These are phyloP conservation scores for Suillus lakei DNA, from an alignment of 768 basidiomycete species.

Conservation along the genomic window DNA sequence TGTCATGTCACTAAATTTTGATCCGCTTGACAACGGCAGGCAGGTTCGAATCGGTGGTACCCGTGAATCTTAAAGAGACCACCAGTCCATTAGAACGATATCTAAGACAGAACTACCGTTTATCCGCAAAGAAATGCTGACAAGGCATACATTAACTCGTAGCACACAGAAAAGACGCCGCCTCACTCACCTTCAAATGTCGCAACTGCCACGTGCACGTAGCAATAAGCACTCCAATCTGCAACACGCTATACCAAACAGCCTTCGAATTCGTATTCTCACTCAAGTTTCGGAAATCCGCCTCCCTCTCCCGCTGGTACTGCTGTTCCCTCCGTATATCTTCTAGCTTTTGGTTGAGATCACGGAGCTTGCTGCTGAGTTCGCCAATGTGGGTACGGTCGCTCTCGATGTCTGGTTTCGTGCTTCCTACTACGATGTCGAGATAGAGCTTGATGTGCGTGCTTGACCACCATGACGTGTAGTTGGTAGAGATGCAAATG, in stretches of 20 bases:
- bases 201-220: conserved; percentile 94
- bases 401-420: conserved; percentile 84
- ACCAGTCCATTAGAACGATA: background rate
- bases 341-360: conserved; percentile 91
- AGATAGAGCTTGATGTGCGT: conserved; percentile 94
- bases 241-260: conserved; percentile 91
- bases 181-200: conserved; percentile 78
- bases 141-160: conserved; percentile 10
- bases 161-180: conserved; percentile 1
- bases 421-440: conserved; percentile 89
- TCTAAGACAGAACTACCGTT: conserved; percentile 48
- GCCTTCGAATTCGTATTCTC: conserved; percentile 91
- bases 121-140: conserved; percentile 86
- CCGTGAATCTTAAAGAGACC: background rate
- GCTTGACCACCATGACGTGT: conserved; percentile 84
- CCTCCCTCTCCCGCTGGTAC: conserved; percentile 95
- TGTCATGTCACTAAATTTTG: background rate
- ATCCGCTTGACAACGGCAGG: background rate
- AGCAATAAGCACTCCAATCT: conserved; percentile 81
- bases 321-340: conserved; percentile 95
- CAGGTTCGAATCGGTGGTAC: background rate
- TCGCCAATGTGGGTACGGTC: conserved; percentile 87
- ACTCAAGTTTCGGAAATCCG: conserved; percentile 86
- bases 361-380: conserved; percentile 82
- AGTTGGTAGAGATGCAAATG: conserved; percentile 94